Evolutionary conservation across 306 rosid genomes (phyloP), one percentile per base, ranked within the genome.

Genomic region (Sesbania bispinosa): DNA sequence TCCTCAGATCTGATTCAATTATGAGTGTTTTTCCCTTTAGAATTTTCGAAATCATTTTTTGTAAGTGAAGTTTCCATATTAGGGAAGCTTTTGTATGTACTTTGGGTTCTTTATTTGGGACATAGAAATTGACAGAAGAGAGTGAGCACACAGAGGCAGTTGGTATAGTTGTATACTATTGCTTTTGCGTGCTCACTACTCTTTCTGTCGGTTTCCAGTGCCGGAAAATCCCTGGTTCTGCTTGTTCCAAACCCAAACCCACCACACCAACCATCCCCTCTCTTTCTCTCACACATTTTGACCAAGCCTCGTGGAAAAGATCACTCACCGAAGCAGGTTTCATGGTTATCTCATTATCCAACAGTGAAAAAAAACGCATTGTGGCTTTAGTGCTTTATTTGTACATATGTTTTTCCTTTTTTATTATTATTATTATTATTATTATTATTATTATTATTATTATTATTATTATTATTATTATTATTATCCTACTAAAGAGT

Each of bases 101-200:
- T 55, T n/a, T 68, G 3, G 19, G 1, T 10, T 33, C 10, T 57
- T 77, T 3, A 16, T 41, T 51, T 38, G 86, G 85, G 67, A 82
- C 80, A 78, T 86, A 39, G 92, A 88, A 89, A 88, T 88, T 92
- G 98, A 92, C 98, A 92, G 98, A 89, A 92, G 98, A 92, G 98
- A 89, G 96, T 88, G 98, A 92, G 98, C 98, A 92, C 91, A 86
- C 75, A 86, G 89, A 85, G 88, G 92, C 73, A 64, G 63, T 72
- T 80, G 36, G 77, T 89, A 89, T 86, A 78, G 35, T 20, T 48
- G 33, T 89, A 83, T 88, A 81, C 77, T 60, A 54, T 70, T 88
- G 81, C 83, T 88, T 84, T 83, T 89, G 88, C 67, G 98, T 92
- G 96, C 96, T 89, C 90, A 85, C 84, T 77, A 23, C 85, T 85